Base-by-base conservation (phyloP, 2,329 filamentous ascomycete genomes). In the Ophiostoma quercus region DNA sequence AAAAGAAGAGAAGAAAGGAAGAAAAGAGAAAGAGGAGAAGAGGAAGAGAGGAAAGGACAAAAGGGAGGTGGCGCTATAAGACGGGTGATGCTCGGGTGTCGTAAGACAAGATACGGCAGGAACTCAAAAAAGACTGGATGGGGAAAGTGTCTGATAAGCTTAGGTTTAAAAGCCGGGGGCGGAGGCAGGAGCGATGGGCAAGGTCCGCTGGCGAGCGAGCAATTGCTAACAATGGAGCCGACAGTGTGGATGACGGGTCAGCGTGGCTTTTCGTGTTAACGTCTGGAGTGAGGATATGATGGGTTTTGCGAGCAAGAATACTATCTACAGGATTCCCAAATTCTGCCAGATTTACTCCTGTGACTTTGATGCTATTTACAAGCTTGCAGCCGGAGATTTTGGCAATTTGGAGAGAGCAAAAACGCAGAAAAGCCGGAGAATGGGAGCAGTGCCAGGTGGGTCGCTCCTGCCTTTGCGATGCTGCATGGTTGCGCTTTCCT, bases 401-500 rank as follows among this genome's bases (percentile, higher is more conserved):
- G 16, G 11, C 14, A 16, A n/a, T 65, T 47, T 47, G 62, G 19
- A 37, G 19, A 14, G 19, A 43, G 3, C 37, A 25, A 29, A 37
- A n/a, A n/a, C 16, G 8, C 16, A 22, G 11, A 22, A 19, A 19
- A 22, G 37, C 37, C 19, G 43, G 47, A 37, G 19, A 22, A 54
- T 32, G 39, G 68, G 2, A 51, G 47, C 68, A 63, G 43, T 65
- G 54, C 54, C 54, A 60, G 51, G 39, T 41, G 66, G 63, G 51
- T 37, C 65, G n/a, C 63, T 47, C 66, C 57, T 66, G 43, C 41
- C 62, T 32, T 41, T 47, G 37, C 16, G 16, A 16, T 63, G 54
- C 7, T 34, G 25, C 41, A 29, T 63, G 51, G 65, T 25, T 41
- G 39, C 11, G 39, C 39, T 41, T 41, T 41, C 39, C 39, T 41